phyloP scores from a whole-genome alignment of 2,329 filamentous ascomycete genomes.

The Penicillium polonicum region DNA sequence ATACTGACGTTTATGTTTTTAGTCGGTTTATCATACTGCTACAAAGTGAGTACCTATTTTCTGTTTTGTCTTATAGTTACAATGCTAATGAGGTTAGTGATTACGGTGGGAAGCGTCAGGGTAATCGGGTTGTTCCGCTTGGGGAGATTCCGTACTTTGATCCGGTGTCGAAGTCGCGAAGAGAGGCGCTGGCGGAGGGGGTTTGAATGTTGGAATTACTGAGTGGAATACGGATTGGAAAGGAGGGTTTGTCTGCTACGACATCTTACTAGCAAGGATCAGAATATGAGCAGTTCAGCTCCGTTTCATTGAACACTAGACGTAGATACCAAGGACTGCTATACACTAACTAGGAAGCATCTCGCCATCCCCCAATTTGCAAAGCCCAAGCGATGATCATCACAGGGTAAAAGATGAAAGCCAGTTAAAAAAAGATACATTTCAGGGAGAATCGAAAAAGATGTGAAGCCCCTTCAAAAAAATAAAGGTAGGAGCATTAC shows the following conservation, averaged over 20 bases:
- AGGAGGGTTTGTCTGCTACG: neutral
- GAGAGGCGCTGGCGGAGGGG: neutral
- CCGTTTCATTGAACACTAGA: slow-evolving; percentile 11
- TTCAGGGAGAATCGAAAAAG: slow-evolving; percentile 12
- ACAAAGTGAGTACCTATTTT: neutral
- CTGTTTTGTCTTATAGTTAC: neutral
- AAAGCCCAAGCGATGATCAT: neutral
- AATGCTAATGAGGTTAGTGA: neutral
- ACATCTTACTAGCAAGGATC: neutral
- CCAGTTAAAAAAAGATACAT: slow-evolving; percentile 15
- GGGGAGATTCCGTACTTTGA: neutral
- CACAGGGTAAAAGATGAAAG: slow-evolving; percentile 4
- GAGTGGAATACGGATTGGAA: too few relatives aligned
- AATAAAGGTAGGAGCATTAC: slow-evolving; percentile 21
- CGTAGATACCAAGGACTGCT: slow-evolving; percentile 12
- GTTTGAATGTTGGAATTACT: neutral
- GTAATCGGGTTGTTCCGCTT: neutral
- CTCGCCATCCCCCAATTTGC: slow-evolving; percentile 1
- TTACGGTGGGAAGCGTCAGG: neutral
- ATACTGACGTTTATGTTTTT: neutral
- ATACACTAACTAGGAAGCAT: slow-evolving; percentile 14
- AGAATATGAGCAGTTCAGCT: slow-evolving; percentile 1
- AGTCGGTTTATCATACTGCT: neutral
- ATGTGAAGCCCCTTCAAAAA: neutral
- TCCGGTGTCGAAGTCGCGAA: neutral